Evolutionary conservation across 148 eudicot species (phyloP), one percentile per base, ranked within the genome.

Genomic region (Polygonum aviculare): DNA sequence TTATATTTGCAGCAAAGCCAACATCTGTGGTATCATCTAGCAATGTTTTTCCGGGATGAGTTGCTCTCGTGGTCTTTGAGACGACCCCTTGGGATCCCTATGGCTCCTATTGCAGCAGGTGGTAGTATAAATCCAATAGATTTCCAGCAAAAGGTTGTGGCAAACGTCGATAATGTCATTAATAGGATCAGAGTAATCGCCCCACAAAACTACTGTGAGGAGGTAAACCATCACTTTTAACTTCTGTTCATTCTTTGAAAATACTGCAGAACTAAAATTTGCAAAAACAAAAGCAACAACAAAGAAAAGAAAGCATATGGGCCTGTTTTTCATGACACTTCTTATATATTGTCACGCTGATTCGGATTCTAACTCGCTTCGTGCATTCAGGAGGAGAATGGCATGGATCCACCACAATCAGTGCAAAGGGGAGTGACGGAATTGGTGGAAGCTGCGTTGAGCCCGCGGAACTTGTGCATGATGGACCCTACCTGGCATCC

Each of bases 401-500:
- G 83, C 22, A 83, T 89, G 78, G 99, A 95, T 47, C 96, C 94
- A 8, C 91, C 93, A 12, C 98, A 91, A 69, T 88, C 97, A 3
- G 98, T 91, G 77, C 99, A 95, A 79, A 89, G 92, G 79, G 94
- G 96, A 9, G 98, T 95, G 39, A 86, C 93, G 1, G 97, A 93
- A 78, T 83, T 95, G 78, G 97, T 95, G 44, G 99, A 95, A 81
- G 94, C 98, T 54, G 97, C 99, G 15, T 82, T 95, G 83, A 89
- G 87, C 76, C 97, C 97, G 1, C 81, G 98, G 72, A 93, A 93
- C 85, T 84, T 95, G 76, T 95, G 99, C 82, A 93, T 91, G 97
- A 95, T 95, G 96, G 99, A 95, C 83, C 96, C 97, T 2, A 95
- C 99, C 49, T 95, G 99, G 97, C 99, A 93, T 89, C 97, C 99